These are phyloP conservation scores for Penstemon eatonii DNA, from an alignment of 257 asterid genomes.

Conservation along the genomic window DNA sequence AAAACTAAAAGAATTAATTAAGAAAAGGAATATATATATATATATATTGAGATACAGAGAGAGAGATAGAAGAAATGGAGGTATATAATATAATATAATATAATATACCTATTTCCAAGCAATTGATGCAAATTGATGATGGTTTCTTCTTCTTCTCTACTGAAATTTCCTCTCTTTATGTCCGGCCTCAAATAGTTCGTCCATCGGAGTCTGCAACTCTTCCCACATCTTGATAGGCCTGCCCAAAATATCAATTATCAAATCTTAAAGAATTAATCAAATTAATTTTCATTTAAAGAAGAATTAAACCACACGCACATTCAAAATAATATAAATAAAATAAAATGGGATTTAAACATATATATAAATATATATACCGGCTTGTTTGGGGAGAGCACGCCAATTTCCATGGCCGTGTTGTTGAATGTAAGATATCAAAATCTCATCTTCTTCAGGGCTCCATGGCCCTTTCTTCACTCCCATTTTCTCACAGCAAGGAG, in stretches of 20 bases:
- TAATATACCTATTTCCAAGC: constrained; percentile 61
- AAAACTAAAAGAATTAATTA: no score
- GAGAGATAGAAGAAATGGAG: no score
- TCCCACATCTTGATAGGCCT: constrained; percentile 69
- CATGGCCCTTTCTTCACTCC: constrained; percentile 69
- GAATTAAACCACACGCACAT: no score
- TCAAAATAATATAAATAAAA: no score
- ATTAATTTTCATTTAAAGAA: no score
- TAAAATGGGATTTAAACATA: no score
- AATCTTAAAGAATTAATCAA: no score
- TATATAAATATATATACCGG: constrained; percentile 31
- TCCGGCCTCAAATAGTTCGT: constrained; percentile 59
- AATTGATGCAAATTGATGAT: constrained; percentile 51
- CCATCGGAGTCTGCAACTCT: constrained; percentile 72
- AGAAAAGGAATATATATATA: no score
- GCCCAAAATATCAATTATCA: neutral
- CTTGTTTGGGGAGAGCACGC: constrained; percentile 71
- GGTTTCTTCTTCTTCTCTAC: constrained; percentile 52
- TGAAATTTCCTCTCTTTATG: constrained; percentile 66
- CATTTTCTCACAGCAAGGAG: constrained; percentile 72
- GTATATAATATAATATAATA: no score
- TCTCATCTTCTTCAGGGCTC: constrained; percentile 65
- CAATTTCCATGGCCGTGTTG: constrained; percentile 62
- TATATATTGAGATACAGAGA: no score
- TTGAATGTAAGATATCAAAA: constrained; percentile 47